Conservation (phyloP, 768 basidiomycete genomes). For the Pilatotrama ljubarskyi region DNA sequence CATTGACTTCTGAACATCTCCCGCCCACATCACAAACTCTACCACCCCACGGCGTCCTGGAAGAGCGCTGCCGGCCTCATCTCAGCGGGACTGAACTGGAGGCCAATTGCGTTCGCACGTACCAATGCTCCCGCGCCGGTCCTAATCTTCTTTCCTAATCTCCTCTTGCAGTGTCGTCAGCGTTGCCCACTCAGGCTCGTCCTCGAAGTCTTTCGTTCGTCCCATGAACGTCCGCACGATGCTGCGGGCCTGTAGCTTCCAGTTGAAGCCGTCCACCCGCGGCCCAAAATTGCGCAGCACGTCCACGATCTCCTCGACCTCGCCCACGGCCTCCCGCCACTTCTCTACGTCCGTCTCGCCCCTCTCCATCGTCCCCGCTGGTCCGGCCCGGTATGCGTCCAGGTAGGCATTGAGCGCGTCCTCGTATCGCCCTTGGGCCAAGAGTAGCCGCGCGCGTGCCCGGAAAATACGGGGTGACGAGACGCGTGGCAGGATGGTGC, state of each 20-base stretch:
- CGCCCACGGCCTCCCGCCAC: constrained; percentile 75
- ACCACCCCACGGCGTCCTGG: constrained; percentile 5
- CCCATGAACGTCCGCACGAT: constrained; percentile 89
- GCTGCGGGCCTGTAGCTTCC: constrained; percentile 86
- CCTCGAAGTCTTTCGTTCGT: constrained; percentile 81
- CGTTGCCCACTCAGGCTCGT: constrained; percentile 80
- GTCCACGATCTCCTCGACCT: constrained; percentile 85
- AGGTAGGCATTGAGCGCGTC: constrained; percentile 82
- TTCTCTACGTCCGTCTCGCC: constrained; percentile 66
- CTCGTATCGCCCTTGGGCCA: constrained; percentile 70
- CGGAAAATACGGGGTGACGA: constrained; percentile 79
- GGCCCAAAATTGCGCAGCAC: constrained; percentile 83
- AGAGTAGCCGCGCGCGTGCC: constrained; percentile 78
- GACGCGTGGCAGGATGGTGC: constrained; percentile 78
- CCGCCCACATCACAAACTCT: constrained; percentile 20
- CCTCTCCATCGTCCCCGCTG: constrained; percentile 58
- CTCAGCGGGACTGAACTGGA: constrained; percentile 8
- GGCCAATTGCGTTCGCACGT: constrained; percentile 1
- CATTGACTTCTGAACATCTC: constrained; percentile 10
- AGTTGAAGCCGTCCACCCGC: constrained; percentile 57
- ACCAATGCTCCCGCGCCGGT: constrained; percentile 3
- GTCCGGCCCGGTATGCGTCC: constrained; percentile 77
- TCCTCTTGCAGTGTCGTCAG: constrained; percentile 70
- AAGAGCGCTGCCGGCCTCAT: constrained; percentile 26
- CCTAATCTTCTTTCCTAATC: constrained; percentile 27